Evolutionary conservation across 2,329 filamentous ascomycete genomes (phyloP).

Genomic region (Pestalotiopsis sp.): DNA sequence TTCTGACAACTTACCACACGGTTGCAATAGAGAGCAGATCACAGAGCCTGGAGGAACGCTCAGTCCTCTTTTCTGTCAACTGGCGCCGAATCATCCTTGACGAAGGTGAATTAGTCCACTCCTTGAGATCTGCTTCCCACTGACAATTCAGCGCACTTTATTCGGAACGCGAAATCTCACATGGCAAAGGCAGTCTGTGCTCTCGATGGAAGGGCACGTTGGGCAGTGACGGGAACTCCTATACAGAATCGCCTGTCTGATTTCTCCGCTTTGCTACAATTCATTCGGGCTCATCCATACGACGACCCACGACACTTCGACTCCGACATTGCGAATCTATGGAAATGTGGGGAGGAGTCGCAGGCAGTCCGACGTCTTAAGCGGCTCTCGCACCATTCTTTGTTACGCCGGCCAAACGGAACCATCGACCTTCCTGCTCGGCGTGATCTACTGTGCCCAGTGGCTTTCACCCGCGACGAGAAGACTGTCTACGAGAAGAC

Average conservation of each 20-base stretch:
- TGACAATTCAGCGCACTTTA: slow-evolving; percentile 38
- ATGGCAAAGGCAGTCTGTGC: slow-evolving; percentile 39
- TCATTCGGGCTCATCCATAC: slow-evolving; percentile 44
- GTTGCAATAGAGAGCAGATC: slow-evolving; percentile 37
- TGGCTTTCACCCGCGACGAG: slow-evolving; percentile 38
- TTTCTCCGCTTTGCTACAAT: slow-evolving; percentile 42
- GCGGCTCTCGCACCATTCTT: slow-evolving; percentile 36
- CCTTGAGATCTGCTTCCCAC: not conserved
- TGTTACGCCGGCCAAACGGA: slow-evolving; percentile 41
- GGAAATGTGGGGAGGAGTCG: slow-evolving; percentile 18
- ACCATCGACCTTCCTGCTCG: slow-evolving; percentile 19
- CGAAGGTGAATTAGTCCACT: slow-evolving; percentile 31
- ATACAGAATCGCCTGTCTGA: slow-evolving; percentile 48
- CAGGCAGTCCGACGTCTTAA: slow-evolving; percentile 43
- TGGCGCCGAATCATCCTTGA: slow-evolving; percentile 45
- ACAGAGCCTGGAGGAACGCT: not conserved
- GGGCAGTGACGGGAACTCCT: slow-evolving; percentile 50
- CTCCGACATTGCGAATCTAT: slow-evolving; percentile 33
- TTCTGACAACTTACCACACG: slow-evolving; percentile 46
- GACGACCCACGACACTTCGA: slow-evolving; percentile 39
- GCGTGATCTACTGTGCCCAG: not conserved
- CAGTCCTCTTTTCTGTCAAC: slow-evolving; percentile 31
- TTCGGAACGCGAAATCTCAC: slow-evolving; percentile 35
- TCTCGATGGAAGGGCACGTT: slow-evolving; percentile 38
- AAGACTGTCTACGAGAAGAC: slow-evolving; percentile 36